Base-by-base conservation (phyloP, 495 filamentous ascomycete genomes). In the Rhypophila decipiens region DNA sequence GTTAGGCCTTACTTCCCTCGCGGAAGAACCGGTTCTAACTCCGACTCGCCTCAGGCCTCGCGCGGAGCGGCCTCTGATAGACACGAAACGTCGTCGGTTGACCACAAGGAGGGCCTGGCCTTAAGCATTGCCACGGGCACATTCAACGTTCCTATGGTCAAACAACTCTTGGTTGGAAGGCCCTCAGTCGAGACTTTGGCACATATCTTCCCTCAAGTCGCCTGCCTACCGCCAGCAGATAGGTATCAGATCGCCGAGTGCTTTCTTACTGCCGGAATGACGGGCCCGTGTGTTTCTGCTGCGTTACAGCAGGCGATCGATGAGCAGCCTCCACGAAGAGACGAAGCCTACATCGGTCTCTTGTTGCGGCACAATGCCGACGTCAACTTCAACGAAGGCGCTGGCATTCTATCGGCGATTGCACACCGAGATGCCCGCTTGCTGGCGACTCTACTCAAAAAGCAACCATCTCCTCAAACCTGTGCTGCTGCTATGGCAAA, bases 71-170 rank as follows among this genome's bases (percentile, higher is more conserved):
- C 57, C 12, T 59, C 58, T 24, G 53, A 61, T 17, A 59, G 69
- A 40, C 71, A 73, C 38, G 66, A 67, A 33, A 63, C 58, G 13
- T 69, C 72, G 5, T 71, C 71, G 20, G 67, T 72, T 4, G 67
- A 76, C 42, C 52, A 73, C 29, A 66, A 66, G 40, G 59, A 64
- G 21, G 70, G 69, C 5, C 24, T 66, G 24, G 70, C 71, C 0
- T 44, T 76, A n/a, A 56, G 57, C 13, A 53, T 65, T n/a, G 69
- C 71, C 0, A 63, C 74, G 2, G 52, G 59, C 34, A 63, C 50
- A 50, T 61, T 58, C 18, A 52, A 71, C 39, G 20, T 59, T 10
- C 46, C 57, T 1, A 68, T 74, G 53, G 61, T 69, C 9, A 60
- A 66, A 37, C 40, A 55, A 31, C 69, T 76, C 4, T 44, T 76